Conservation (phyloP, 2,329 filamentous ascomycete species). For the Claviceps arundinis region DNA sequence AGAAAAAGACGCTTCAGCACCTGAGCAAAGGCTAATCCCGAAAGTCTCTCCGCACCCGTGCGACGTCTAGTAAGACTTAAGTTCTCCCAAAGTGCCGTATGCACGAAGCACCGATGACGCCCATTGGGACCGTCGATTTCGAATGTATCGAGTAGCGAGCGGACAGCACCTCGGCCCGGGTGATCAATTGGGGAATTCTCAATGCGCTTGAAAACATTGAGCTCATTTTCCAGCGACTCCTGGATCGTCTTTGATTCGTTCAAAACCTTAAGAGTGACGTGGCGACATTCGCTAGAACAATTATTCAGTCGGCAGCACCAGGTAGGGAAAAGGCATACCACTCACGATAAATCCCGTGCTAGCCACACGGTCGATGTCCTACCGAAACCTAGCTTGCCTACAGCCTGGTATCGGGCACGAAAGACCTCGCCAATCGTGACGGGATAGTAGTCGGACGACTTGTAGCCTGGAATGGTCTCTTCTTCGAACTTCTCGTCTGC, state of each 20-base stretch:
- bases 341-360: no score
- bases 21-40: conserved; percentile 19
- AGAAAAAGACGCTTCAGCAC: conserved; percentile 26
- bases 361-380: background rate
- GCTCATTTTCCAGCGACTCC: no score
- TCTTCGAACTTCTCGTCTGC: background rate
- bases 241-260: no score
- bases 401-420: background rate
- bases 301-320: no score
- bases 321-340: no score
- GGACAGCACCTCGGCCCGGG: conserved; percentile 17
- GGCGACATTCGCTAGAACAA: no score
- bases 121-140: conserved; percentile 22
- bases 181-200: conserved; percentile 6
- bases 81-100: conserved; percentile 16
- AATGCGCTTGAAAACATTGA: no score
- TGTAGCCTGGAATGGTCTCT: background rate
- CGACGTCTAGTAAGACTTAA: conserved; percentile 10
- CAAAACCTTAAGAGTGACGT: no score
- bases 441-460: background rate
- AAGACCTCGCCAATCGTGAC: background rate
- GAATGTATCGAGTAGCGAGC: conserved; percentile 24
- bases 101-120: conserved; percentile 22
- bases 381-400: background rate
- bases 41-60: conserved; percentile 24